Evolutionary conservation across 2,329 filamentous ascomycete species (phyloP).

Genomic region (Dactylella cylindrospora): DNA sequence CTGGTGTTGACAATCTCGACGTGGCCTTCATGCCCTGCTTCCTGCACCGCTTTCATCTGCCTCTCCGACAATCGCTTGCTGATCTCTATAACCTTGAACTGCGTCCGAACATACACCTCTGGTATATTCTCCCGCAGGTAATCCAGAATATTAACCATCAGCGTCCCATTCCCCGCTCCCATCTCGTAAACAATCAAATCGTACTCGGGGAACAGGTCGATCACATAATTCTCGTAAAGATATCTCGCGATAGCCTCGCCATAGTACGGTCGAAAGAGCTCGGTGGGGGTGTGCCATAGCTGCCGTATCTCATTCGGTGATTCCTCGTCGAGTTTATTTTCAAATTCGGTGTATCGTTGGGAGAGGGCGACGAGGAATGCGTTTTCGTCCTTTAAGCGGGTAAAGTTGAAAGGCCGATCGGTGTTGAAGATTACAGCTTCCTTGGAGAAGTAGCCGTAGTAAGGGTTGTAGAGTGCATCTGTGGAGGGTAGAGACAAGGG

Average conservation of each 20-base stretch:
- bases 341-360: constrained; percentile 81
- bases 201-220: constrained; percentile 90
- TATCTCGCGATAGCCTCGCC: constrained; percentile 97
- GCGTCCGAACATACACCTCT: constrained; percentile 88
- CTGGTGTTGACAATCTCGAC: constrained; percentile 94
- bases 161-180: constrained; percentile 92
- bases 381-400: constrained; percentile 74
- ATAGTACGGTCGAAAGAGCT: constrained; percentile 94
- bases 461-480: constrained; percentile 93
- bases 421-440: constrained; percentile 95
- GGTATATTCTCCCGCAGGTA: constrained; percentile 88
- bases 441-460: constrained; percentile 95
- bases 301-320: constrained; percentile 74
- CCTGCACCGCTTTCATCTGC: constrained; percentile 70
- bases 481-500: too few species aligned
- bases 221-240: constrained; percentile 91
- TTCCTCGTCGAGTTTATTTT: constrained; percentile 77
- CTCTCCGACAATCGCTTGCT: constrained; percentile 75
- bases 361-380: constrained; percentile 78
- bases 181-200: constrained; percentile 98
- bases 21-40: constrained; percentile 74
- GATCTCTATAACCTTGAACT: constrained; percentile 95
- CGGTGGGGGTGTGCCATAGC: constrained; percentile 97
- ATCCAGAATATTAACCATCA: constrained; percentile 98
- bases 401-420: constrained; percentile 88